Percentiles rank a stretch among this genome's conserved stretches.
Conservation (phyloP, 2,329 filamentous ascomycete genomes). For the Fusarium nelsonii region DNA sequence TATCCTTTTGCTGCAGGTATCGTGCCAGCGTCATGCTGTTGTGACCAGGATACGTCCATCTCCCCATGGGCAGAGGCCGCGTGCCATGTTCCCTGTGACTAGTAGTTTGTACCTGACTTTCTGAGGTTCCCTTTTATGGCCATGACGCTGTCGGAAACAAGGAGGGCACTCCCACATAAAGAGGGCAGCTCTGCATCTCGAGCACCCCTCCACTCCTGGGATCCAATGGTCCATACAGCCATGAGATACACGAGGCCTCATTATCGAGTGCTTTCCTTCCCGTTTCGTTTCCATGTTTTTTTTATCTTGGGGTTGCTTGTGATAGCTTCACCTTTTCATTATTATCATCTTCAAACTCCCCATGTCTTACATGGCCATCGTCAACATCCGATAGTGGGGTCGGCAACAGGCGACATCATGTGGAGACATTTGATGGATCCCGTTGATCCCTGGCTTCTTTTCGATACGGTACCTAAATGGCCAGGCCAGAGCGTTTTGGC, state of each 20-base stretch:
- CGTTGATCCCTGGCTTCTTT: slow-evolving; percentile 31
- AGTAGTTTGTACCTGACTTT: slow-evolving; percentile 31
- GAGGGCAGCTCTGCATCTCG: slow-evolving; percentile 38
- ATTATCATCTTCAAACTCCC: slow-evolving; percentile 7
- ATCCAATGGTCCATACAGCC: slow-evolving; percentile 13
- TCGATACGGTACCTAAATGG: neutral
- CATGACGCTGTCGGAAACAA: slow-evolving; percentile 29
- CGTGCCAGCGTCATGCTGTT: slow-evolving; percentile 45
- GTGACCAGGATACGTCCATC: slow-evolving; percentile 31
- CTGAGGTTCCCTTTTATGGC: slow-evolving; percentile 16
- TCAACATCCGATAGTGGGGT: slow-evolving; percentile 50
- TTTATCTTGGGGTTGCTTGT: neutral
- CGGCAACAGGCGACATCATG: slow-evolving; percentile 47
- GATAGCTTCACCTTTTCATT: slow-evolving; percentile 29
- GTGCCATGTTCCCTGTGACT: slow-evolving; percentile 41
- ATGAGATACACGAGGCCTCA: slow-evolving; percentile 5
- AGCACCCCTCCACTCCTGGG: slow-evolving; percentile 21
- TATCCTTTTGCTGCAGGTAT: slow-evolving; percentile 23
- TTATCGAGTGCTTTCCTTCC: neutral
- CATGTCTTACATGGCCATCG: slow-evolving; percentile 40
- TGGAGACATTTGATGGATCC: slow-evolving; percentile 44
- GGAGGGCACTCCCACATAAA: slow-evolving; percentile 45
- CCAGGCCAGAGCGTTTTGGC: slow-evolving; percentile 4
- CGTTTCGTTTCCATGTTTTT: neutral
- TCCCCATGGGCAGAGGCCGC: slow-evolving; percentile 35